Base-by-base conservation (phyloP, 2,329 filamentous ascomycete species). In the Aureobasidium zeae region DNA sequence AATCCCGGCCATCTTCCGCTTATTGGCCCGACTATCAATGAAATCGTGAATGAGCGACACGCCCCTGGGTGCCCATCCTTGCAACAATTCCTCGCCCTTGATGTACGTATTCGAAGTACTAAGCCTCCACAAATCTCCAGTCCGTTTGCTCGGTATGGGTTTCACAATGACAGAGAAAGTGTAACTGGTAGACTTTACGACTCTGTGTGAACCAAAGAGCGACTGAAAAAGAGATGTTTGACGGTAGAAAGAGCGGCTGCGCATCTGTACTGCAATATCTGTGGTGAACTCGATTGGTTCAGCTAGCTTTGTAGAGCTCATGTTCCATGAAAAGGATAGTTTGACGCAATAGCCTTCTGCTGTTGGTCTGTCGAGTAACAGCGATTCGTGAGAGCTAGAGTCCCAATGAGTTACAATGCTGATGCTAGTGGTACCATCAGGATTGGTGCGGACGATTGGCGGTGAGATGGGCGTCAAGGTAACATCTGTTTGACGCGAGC, bases 401-500 rank as follows among this genome's bases (percentile, higher is more conserved):
- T 98, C 91, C 91, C 91, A 98, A 57, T 96, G 88, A 0, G 84
- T 87, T n/a, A 83, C 74, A 31, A 96, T 72, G 1, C 82, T 88
- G 26, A 95, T 80, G 59, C 83, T 87, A 25, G 81, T 82, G 1
- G 88, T 95, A 26, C 91, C 91, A 59, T 96, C 93, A 17, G 85
- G 78, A 57, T 95, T 93, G 46, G 84, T 79, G 50, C 82, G 83
- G 51, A 94, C 81, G 45, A 79, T 73, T 0, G 91, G 89, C 35
- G 82, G 79, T 22, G 83, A 77, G 3, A 87, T 73, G 33, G 94
- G 71, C 56, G 86, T 86, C 26, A 98, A 67, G 0, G 78, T 64
- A 3, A 98, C 78, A 49, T 93, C 83, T 1, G 80, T 76, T 12
- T 82, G 79, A 8, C 78, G 73, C 6, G 78, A 72, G 48, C 79